These are phyloP conservation scores for Meyerozyma sp. DNA, from an alignment of 1,139 yeast genomes.

Conservation along the genomic window DNA sequence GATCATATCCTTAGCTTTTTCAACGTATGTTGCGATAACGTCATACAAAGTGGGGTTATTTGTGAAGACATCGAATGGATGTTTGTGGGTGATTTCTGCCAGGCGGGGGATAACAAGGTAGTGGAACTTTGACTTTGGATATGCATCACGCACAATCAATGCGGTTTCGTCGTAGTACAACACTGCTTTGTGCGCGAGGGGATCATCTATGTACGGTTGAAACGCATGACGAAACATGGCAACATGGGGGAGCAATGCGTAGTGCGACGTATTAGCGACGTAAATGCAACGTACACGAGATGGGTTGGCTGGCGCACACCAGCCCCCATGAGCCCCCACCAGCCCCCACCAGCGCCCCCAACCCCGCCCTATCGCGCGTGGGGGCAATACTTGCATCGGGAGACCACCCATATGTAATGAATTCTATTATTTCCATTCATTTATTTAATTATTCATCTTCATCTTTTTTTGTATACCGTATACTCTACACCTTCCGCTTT, in stretches of 20 bases:
- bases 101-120: slow-evolving; percentile 57
- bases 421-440: no score
- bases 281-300: background rate
- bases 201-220: slow-evolving; percentile 28
- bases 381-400: no score
- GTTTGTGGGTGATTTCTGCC: slow-evolving; percentile 28
- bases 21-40: slow-evolving; percentile 32
- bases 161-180: slow-evolving; percentile 47
- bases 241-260: no score
- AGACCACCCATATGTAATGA: no score
- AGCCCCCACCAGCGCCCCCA: no score
- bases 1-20: slow-evolving; percentile 35
- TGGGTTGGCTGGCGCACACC: background rate
- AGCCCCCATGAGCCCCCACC: no score
- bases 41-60: slow-evolving; percentile 25
- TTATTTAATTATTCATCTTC: no score
- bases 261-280: no score
- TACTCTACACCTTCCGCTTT: no score
- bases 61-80: slow-evolving; percentile 52
- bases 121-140: slow-evolving; percentile 62
- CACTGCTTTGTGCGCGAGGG: slow-evolving; percentile 17
- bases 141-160: slow-evolving; percentile 55
- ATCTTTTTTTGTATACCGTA: no score
- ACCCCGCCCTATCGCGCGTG: no score
- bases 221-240: slow-evolving; percentile 24